phyloP scores from a whole-genome alignment of 2,329 filamentous ascomycete genomes.

The Cercospora citrullina region DNA sequence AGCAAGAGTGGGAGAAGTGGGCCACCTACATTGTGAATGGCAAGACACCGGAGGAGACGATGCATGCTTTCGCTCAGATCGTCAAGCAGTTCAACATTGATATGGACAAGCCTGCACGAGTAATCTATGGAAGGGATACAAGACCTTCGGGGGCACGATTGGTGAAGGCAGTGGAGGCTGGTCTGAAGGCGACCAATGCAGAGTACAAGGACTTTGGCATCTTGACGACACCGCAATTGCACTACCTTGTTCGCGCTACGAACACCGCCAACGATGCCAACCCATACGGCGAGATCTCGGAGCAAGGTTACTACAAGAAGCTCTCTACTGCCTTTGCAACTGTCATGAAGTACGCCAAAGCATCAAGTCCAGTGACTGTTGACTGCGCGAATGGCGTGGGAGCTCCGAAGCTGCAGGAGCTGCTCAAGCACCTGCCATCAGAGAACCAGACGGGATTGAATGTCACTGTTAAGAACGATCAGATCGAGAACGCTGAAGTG shows the following conservation, averaged over 20 bases:
- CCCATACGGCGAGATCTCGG: conserved; percentile 84
- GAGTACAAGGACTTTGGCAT: conserved; percentile 83
- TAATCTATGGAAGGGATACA: conserved; percentile 90
- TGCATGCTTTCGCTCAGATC: conserved; percentile 73
- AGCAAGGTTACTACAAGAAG: conserved; percentile 94
- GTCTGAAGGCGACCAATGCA: conserved; percentile 72
- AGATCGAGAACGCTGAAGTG: conserved; percentile 83
- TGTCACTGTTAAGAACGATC: conserved; percentile 87
- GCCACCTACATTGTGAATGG: conserved; percentile 90
- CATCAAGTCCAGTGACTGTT: conserved; percentile 73
- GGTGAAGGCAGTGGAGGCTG: conserved; percentile 74
- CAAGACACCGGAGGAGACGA: conserved; percentile 69
- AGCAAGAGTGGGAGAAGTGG: conserved; percentile 86
- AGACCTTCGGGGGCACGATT: conserved; percentile 86
- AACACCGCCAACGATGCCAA: conserved; percentile 88
- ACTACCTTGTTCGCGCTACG: conserved; percentile 91
- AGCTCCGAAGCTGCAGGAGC: conserved; percentile 81
- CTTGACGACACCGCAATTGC: conserved; percentile 94
- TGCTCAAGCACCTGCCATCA: conserved; percentile 77
- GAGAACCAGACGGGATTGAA: conserved; percentile 65
- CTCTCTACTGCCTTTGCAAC: conserved; percentile 79
- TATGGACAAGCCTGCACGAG: conserved; percentile 65
- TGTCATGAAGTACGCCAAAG: conserved; percentile 74
- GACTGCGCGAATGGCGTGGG: conserved; percentile 98
- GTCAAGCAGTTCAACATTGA: conserved; percentile 76